Percentiles rank a stretch among this genome's conserved stretches.
These are phyloP conservation scores for Debaryomyces hansenii DNA, from an alignment of 805 yeast genomes.

Conservation along the genomic window DNA sequence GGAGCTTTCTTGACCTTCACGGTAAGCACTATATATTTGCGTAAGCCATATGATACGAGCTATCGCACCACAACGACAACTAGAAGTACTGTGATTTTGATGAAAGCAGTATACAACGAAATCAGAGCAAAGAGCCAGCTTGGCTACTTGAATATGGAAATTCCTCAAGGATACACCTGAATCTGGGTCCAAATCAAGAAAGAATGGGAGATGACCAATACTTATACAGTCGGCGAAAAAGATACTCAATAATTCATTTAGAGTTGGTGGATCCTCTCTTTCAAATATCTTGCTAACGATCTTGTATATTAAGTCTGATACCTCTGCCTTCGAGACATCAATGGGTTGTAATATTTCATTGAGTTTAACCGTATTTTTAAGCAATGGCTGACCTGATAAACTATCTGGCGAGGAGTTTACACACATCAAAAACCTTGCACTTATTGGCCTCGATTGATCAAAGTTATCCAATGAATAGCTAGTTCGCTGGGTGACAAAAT, in stretches of 20 bases:
- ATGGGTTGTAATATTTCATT: constrained; percentile 54
- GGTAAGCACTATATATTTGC: constrained; percentile 26
- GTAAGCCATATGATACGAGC: constrained; percentile 39
- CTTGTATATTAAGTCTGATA: constrained; percentile 18
- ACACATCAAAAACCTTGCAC: constrained; percentile 42
- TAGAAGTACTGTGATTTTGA: constrained; percentile 4
- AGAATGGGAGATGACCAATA: constrained; percentile 49
- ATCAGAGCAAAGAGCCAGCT: constrained; percentile 71
- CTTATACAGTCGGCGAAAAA: constrained; percentile 44
- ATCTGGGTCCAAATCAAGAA: constrained; percentile 63
- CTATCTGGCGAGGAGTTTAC: constrained; percentile 16
- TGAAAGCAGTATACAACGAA: constrained; percentile 72
- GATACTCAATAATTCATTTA: constrained; percentile 15
- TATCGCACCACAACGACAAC: constrained; percentile 15
- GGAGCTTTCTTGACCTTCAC: constrained; percentile 1
- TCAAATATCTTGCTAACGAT: constrained; percentile 14
- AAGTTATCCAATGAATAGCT: background rate
- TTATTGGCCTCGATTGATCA: constrained; percentile 18
- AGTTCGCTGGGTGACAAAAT: constrained; percentile 35
- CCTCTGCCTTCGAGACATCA: constrained; percentile 40
- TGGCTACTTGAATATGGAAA: constrained; percentile 84
- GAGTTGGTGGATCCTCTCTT: constrained; percentile 21
- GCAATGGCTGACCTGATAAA: constrained; percentile 8
- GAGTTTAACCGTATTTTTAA: constrained; percentile 56
- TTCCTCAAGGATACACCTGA: constrained; percentile 77